Base-by-base conservation (phyloP, 495 filamentous ascomycete species). In the Letharia columbiana region DNA sequence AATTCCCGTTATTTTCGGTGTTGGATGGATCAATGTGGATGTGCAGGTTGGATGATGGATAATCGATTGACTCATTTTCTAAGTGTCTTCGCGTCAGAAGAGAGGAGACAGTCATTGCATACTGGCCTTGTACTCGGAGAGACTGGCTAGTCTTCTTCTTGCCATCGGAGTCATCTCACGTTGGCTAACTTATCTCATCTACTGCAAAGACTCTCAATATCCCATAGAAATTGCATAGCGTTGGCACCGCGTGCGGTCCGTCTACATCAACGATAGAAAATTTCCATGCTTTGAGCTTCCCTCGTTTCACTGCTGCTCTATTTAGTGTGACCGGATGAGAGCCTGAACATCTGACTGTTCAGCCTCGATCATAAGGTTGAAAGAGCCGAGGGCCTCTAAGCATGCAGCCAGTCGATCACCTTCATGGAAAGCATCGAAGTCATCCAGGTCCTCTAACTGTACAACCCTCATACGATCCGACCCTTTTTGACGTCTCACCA, bases 61-160 rank as follows among this genome's bases (percentile, higher is more conserved):
- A 7, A 49, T 11, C 4, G 41, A 20, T 47, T 35, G 41, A 45
- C 18, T 15, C 49, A 28, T 11, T 61, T 20, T 13, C 23, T 31
- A 15, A 18, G 13, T 45, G 33, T 12, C 28, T 49, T 49, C 28
- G 33, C 45, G 42, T 47, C 28, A 44, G 17, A 33, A 20, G 13
- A 20, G 60, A 62, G 8, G n/a, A 56, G 33, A 35, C 17, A 37
- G 15, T 3, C 15, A 37, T 47, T 49, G 28, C 31, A 44, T 13
- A 49, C 42, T 49, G 60, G 60, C 60, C 18, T 35, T 47, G 23
- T 20, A 15, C 17, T 11, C 13, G 33, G n/a, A 35, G 60, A 37
- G 12, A 62, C 49, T 62, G 60, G 60, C 60, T 62, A 62, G 45
- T 42, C 40, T 45, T 47, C 60, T 20, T 62, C 42, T 62, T 37